Evolutionary conservation across 768 basidiomycete species (phyloP), one percentile per base, ranked within the genome.

Genomic region (Pleurotus eryngii): DNA sequence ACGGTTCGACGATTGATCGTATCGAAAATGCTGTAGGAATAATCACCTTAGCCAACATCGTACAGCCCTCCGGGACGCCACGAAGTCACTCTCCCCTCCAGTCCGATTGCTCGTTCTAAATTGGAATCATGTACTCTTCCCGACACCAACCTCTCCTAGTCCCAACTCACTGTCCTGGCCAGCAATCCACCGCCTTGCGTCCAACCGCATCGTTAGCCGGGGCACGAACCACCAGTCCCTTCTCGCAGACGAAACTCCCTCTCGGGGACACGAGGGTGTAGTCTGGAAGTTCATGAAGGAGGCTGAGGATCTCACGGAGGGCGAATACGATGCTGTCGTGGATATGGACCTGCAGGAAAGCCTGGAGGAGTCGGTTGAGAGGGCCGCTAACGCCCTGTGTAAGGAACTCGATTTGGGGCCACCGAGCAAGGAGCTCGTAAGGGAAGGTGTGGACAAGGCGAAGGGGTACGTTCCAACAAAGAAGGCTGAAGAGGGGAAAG

Each of bases 141-240:
- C 51, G 5, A 54, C 51, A 37, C 51, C 51, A 40, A 54, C 51
- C 6, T 11, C 37, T 14, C 67, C 79, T 59, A 48, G 76, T 57
- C 79, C 81, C 57, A 68, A 74, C 39, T 80, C 88, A 1, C 82
- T 72, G 0, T 75, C 86, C 2, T 37, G n/a, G 5, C 35, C 51
- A 12, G 84, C 78, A 15, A 71, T 90, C 24, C 87, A 92, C 62
- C 82, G 89, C 0, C 77, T 95, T 30, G 95, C 91, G 65, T 80
- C 82, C 1, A 84, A 90, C 56, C 88, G 95, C 18, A 79, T 99
- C 55, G 64, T 81, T 4, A 58, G 61, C 14, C 87, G 97, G 4
- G 97, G 96, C 0, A 81, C 84, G 3, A 90, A 89, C 60, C 97
- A 99, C 74, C 90, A 98, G 68, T 81, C 83, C 0, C 81, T 99